These are phyloP conservation scores for Exophiala aquamarina DNA, from an alignment of 2,329 filamentous ascomycete species.

Conservation along the genomic window DNA sequence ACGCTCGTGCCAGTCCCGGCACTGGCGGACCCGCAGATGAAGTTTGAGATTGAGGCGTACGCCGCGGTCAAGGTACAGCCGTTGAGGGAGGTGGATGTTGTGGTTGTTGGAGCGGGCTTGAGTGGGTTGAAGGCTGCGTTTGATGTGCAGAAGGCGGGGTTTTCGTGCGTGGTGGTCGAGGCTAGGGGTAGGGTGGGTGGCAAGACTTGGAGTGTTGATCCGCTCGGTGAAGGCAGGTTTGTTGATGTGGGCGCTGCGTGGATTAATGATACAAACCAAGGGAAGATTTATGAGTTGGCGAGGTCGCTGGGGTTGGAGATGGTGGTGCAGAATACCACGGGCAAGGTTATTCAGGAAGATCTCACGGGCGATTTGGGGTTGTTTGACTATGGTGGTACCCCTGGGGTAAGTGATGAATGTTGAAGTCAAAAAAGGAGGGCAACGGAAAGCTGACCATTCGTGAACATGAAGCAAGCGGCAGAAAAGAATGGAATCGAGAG, in stretches of 20 bases:
- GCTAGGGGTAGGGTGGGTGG: constrained; percentile 46
- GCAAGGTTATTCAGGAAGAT: constrained; percentile 45
- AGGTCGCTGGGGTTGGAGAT: constrained; percentile 41
- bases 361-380: constrained; percentile 21
- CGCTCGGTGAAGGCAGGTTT: constrained; percentile 26
- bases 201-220: constrained; percentile 36
- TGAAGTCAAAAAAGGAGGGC: no score
- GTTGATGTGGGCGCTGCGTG: constrained; percentile 59
- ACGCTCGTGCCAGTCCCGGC: constrained; percentile 45
- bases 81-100: constrained; percentile 34
- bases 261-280: constrained; percentile 60
- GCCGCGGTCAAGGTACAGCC: constrained; percentile 58
- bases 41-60: constrained; percentile 52
- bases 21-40: constrained; percentile 40
- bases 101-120: constrained; percentile 43
- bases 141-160: constrained; percentile 32
- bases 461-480: constrained; percentile 3
- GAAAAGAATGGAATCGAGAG: constrained; percentile 24
- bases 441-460: neutral
- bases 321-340: constrained; percentile 50
- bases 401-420: constrained; percentile 1
- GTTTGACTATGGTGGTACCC: constrained; percentile 26
- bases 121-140: constrained; percentile 39
- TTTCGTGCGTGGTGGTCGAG: constrained; percentile 40
- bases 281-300: constrained; percentile 40